Percentiles rank a stretch among this genome's conserved stretches.
Evolutionary conservation across 148 eudicot genomes (phyloP).

Genomic region (Spergularia marina): DNA sequence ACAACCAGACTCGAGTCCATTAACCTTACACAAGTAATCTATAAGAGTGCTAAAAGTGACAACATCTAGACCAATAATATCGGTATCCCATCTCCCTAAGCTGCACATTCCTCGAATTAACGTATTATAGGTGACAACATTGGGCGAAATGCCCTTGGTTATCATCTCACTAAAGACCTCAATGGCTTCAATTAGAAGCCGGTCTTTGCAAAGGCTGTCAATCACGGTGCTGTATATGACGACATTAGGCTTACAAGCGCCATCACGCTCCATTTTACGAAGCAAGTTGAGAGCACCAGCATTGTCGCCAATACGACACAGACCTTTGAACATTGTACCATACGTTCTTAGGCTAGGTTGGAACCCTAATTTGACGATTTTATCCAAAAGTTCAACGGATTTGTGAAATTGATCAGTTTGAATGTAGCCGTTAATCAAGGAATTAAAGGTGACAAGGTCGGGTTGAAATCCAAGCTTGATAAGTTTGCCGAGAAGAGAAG

Average conservation of each 20-base stretch:
- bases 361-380: too few species aligned
- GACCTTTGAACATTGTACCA: background rate
- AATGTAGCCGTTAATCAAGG: too few species aligned
- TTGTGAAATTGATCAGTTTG: too few species aligned
- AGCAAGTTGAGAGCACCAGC: background rate
- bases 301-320: background rate
- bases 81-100: too few species aligned
- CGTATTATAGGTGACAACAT: slow-evolving; percentile 9
- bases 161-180: too few species aligned
- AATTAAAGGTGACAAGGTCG: background rate
- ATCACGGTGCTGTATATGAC: slow-evolving; percentile 11
- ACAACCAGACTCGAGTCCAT: background rate
- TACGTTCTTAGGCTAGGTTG: background rate
- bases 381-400: too few species aligned
- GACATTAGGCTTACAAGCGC: slow-evolving; percentile 9
- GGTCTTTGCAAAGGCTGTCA: slow-evolving; percentile 18
- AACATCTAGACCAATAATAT: background rate
- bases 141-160: too few species aligned
- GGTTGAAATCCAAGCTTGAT: slow-evolving; percentile 6
- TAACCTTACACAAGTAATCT: background rate
- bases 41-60: slow-evolving; percentile 9
- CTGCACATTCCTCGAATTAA: background rate
- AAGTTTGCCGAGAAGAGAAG: background rate
- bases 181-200: background rate
- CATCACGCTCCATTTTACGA: slow-evolving; percentile 4